Percentiles rank a stretch among this genome's conserved stretches.
Evolutionary conservation across 768 basidiomycete species (phyloP).

Genomic region (Collybia sp.): DNA sequence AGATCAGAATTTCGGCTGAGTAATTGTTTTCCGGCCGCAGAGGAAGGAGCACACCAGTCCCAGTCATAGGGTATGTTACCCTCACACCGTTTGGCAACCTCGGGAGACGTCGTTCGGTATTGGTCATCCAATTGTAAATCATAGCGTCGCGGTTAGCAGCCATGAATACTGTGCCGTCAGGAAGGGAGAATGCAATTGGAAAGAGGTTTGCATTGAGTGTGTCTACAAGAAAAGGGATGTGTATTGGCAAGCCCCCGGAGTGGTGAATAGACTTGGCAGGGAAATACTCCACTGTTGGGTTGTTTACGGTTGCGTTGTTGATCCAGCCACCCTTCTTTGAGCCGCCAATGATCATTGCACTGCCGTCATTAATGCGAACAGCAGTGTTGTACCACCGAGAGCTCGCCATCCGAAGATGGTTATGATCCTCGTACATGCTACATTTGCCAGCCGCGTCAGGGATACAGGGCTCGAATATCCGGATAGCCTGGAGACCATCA

Average conservation of each 20-base stretch:
- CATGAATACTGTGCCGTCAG: constrained; percentile 67
- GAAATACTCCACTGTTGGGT: constrained; percentile 78
- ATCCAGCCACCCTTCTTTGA: constrained; percentile 84
- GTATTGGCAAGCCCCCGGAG: constrained; percentile 62
- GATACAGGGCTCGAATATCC: constrained; percentile 66
- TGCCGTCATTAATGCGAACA: constrained; percentile 68
- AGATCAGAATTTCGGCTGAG: constrained; percentile 65
- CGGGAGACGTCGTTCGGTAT: constrained; percentile 60
- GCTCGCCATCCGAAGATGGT: constrained; percentile 63
- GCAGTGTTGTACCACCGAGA: constrained; percentile 82
- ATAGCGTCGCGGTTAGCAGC: constrained; percentile 77
- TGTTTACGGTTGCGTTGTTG: constrained; percentile 76
- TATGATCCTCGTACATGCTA: constrained; percentile 60
- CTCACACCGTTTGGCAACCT: constrained; percentile 72
- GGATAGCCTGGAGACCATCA: constrained; percentile 69
- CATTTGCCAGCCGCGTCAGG: constrained; percentile 44
- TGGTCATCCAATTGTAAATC: constrained; percentile 71
- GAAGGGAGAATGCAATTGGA: constrained; percentile 69
- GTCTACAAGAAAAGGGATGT: constrained; percentile 57
- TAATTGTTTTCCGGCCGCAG: constrained; percentile 59
- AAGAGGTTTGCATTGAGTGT: constrained; percentile 84
- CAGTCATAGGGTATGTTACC: constrained; percentile 82
- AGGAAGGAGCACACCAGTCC: constrained; percentile 69
- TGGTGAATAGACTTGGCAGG: constrained; percentile 73
- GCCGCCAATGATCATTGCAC: constrained; percentile 79